Evolutionary conservation across 305 asterid genomes (phyloP), one percentile per base, ranked within the genome.

Genomic region (Salvia sclarea): DNA sequence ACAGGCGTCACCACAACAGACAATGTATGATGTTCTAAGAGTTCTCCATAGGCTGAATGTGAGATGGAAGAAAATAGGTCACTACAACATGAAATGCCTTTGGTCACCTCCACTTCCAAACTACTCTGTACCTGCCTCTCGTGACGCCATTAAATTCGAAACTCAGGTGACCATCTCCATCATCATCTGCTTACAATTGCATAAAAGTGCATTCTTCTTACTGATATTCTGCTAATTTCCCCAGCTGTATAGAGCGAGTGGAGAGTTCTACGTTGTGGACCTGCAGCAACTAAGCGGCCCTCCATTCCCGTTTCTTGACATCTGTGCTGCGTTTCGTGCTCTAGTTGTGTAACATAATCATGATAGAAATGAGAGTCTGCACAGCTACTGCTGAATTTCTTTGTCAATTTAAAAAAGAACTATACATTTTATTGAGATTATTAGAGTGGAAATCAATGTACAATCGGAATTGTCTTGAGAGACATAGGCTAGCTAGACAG

Each of bases 31-130:
- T 20, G 83, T 88, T 74, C 75, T 88, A 41, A 74, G 58, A 43
- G 79, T 75, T 52, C 76, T 88, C 54, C 86, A 82, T 13, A 53
- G 81, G 58, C 74, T 82, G 76, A 88, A 84, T 64, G 92, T 88
- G 56, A 77, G 65, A 56, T 88, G 92, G 95, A 84, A 88, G 79
- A 68, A 57, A 55, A 81, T 84, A 59, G 95, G 88, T 43, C 82
- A 70, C 8, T 85, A 81, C 61, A 88, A 86, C 80, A 74, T 86
- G 83, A 86, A 88, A 72, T 88, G 96, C 70, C 64, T 79, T 65
- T 88, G 90, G 88, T 52, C 60, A 21, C 84, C 88, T 61, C 81
- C 82, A 25, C 74, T 47, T 63, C 57, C 75, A 61, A 61, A 28
- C n/a, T 47, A 52, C 52, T 67, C 74, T 6, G 44, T 59, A 16